Conservation (phyloP, 2,329 filamentous ascomycete genomes). For the Aphanoascus verrucosus region DNA sequence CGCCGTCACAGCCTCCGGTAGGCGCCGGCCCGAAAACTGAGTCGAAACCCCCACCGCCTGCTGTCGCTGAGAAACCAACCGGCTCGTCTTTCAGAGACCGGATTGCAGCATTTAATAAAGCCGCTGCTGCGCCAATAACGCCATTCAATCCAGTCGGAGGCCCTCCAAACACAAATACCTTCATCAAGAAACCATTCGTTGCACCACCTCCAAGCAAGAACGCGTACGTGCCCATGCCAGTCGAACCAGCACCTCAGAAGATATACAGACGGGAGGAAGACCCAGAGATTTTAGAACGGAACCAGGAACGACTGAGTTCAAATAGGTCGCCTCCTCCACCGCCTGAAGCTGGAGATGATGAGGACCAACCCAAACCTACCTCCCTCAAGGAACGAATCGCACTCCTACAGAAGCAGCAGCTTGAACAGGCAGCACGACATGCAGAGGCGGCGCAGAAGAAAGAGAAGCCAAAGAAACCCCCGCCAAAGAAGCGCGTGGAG, state of each 20-base stretch:
- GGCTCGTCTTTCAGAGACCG: constrained; percentile 81
- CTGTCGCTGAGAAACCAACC: constrained; percentile 59
- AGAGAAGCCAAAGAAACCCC: constrained; percentile 71
- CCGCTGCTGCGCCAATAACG: constrained; percentile 71
- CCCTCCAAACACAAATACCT: constrained; percentile 48
- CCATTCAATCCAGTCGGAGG: constrained; percentile 73
- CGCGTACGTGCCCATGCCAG: constrained; percentile 68
- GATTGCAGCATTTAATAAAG: constrained; percentile 93
- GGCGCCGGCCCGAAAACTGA: constrained; percentile 34
- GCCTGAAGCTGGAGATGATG: constrained; percentile 42
- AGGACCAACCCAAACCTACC: constrained; percentile 81
- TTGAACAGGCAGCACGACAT: constrained; percentile 75
- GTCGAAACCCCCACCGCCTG: constrained; percentile 53
- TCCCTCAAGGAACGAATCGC: constrained; percentile 94
- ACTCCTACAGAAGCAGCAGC: constrained; percentile 81
- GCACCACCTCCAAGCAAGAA: constrained; percentile 87
- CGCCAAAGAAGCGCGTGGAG: constrained; percentile 53
- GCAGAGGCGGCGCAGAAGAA: constrained; percentile 69
- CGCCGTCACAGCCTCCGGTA: constrained; percentile 22
- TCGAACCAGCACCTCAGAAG: constrained; percentile 60
- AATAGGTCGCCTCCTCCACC: constrained; percentile 20
- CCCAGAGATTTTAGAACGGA: constrained; percentile 38
- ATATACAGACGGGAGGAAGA: constrained; percentile 83
- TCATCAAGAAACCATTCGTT: constrained; percentile 95
- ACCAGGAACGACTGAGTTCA: constrained; percentile 27